These are phyloP conservation scores for Fusarium multiceps DNA, from an alignment of 2,329 filamentous ascomycete genomes.

Conservation along the genomic window DNA sequence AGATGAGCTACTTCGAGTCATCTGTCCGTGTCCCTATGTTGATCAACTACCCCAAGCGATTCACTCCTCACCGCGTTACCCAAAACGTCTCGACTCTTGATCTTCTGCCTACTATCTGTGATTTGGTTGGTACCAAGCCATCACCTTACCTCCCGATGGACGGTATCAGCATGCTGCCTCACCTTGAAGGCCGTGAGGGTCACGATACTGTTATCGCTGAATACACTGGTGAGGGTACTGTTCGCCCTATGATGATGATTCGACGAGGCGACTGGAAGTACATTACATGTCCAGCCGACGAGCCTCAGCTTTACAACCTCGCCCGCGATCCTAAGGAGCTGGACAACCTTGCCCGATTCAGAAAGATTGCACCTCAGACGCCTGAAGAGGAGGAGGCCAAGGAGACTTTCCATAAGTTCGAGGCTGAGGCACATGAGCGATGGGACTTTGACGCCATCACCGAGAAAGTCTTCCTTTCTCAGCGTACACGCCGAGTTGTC, in stretches of 20 bases:
- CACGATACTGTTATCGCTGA: slow-evolving; percentile 93
- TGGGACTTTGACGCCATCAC: slow-evolving; percentile 89
- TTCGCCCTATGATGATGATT: slow-evolving; percentile 94
- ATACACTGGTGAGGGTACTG: slow-evolving; percentile 93
- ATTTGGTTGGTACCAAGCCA: slow-evolving; percentile 79
- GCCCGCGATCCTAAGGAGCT: slow-evolving; percentile 79
- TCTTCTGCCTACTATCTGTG: slow-evolving; percentile 87
- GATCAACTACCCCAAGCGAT: slow-evolving; percentile 81
- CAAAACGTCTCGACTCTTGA: slow-evolving; percentile 93
- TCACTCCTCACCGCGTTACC: slow-evolving; percentile 78
- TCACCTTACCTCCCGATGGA: slow-evolving; percentile 83
- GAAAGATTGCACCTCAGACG: slow-evolving; percentile 53
- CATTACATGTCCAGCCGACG: slow-evolving; percentile 84
- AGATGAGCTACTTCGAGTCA: slow-evolving; percentile 96
- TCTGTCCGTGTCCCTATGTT: slow-evolving; percentile 90
- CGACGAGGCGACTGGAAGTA: slow-evolving; percentile 91
- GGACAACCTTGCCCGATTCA: slow-evolving; percentile 72
- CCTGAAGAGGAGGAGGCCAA: slow-evolving; percentile 60
- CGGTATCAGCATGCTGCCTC: slow-evolving; percentile 82
- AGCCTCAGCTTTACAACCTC: slow-evolving; percentile 86
- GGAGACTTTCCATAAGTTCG: slow-evolving; percentile 71
- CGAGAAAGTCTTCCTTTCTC: slow-evolving; percentile 76
- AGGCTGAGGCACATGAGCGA: slow-evolving; percentile 75
- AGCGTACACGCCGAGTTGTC: slow-evolving; percentile 81
- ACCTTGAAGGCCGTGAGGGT: slow-evolving; percentile 72